Evolutionary conservation across 1,284 basidiomycete genomes (phyloP).

Genomic region (Phellopilus nigrolimitatus): DNA sequence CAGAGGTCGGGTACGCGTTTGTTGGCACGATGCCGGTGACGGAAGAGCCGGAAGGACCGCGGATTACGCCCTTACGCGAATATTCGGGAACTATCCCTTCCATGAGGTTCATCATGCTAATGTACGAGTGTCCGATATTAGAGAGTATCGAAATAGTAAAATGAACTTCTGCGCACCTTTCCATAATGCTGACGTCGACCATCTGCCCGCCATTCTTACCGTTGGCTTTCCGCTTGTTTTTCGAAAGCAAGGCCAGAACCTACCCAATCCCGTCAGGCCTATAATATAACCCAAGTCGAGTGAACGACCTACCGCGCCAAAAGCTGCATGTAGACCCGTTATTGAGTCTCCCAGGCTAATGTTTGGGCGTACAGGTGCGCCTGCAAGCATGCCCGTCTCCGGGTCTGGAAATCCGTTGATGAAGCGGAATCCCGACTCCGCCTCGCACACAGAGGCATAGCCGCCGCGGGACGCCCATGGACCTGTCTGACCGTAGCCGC

Average conservation of each 20-base stretch:
- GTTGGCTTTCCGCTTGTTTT: slow-evolving; percentile 36
- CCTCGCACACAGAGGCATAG: slow-evolving; percentile 70
- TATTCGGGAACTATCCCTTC: slow-evolving; percentile 74
- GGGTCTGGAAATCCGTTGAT: slow-evolving; percentile 62
- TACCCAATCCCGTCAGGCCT: too few relatives aligned
- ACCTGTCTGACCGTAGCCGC: slow-evolving; percentile 69
- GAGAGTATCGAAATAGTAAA: not conserved
- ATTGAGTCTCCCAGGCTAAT: slow-evolving; percentile 68
- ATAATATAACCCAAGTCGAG: not conserved
- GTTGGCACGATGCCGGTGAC: slow-evolving; percentile 70
- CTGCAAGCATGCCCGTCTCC: slow-evolving; percentile 45
- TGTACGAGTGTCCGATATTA: not conserved
- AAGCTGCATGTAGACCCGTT: slow-evolving; percentile 65
- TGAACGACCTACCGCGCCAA: slow-evolving; percentile 51
- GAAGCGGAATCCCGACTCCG: slow-evolving; percentile 66
- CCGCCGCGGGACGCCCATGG: slow-evolving; percentile 66
- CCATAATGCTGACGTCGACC: slow-evolving; percentile 71
- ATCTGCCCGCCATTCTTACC: slow-evolving; percentile 44
- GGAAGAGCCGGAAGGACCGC: slow-evolving; percentile 67
- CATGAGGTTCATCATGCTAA: slow-evolving; percentile 69
- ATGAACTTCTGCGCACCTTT: slow-evolving; percentile 41
- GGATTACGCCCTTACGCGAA: slow-evolving; percentile 61
- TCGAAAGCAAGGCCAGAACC: slow-evolving; percentile 68
- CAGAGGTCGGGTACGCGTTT: slow-evolving; percentile 56
- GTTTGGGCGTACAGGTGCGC: slow-evolving; percentile 64